Base-by-base conservation (phyloP, 2,329 filamentous ascomycete species). In the Chalaropsis thielavioides region DNA sequence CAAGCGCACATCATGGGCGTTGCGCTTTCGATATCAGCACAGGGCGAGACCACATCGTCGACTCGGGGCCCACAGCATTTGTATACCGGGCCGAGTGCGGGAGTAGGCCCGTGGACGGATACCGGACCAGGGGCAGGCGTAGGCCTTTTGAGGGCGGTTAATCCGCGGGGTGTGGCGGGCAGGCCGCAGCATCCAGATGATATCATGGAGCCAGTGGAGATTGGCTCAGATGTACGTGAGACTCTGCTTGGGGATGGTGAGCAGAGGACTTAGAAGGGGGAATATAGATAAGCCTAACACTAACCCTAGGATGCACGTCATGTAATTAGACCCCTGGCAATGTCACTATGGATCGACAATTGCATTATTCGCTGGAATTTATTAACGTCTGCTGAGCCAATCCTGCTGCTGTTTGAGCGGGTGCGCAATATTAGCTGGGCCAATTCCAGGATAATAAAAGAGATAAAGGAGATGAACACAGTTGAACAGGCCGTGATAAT, bases 201-300 rank as follows among this genome's bases (percentile, higher is more conserved):
- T 69, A 81, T 82, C 49, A 72, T 75, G 0, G 74, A 74, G 22
- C 77, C 81, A 3, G 80, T 84, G 2, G 82, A 85, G 74, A 80
- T 85, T 13, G 80, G 22, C 5, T 31, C 35, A 31, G n/a, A 78
- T 67, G 6, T n/a, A 13, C 51, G 27, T 7, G 27, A 58, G 8
- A 38, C 1, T 77, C 77, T 58, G 68, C 61, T 60, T 64, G 62
- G 68, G 67, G 46, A 66, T n/a, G 1, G 68, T 49, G 62, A 64
- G 35, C 35, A 38, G 35, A 38, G 35, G 35, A 8, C 35, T 4
- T 17, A 27, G 41, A 31, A 17, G 22, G 24, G 35, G 5, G 35
- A 59, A 17, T 24, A 17, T 13, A 76, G 75, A 61, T 80, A 82
- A 70, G 22, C 38, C 19, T 5, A 8, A 38, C 27, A 51, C 15